Base-by-base conservation (phyloP, 768 basidiomycete genomes). In the Pleurotus platypus region DNA sequence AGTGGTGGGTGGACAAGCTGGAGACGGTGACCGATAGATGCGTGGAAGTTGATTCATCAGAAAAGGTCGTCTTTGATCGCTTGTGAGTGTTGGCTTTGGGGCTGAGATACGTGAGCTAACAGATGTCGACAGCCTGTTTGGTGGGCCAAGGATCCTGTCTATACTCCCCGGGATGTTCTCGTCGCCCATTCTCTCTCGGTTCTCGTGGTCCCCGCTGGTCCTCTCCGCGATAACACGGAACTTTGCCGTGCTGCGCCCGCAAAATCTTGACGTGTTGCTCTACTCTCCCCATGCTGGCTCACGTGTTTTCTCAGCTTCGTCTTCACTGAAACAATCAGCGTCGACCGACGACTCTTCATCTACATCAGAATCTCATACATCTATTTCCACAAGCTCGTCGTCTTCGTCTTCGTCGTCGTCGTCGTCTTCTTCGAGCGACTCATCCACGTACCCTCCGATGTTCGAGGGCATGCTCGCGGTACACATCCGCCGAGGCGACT, bases 401-500 rank as follows among this genome's bases (percentile, higher is more conserved):
- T 20, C 16, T 20, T 20, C 20, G 1, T 20, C 20, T n/a, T n/a
- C n/a, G n/a, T n/a, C n/a, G n/a, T n/a, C n/a, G 11, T 48, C 46
- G 6, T 48, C 35, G n/a, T 50, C 59, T 11, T 43, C 56, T 13
- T 20, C 47, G 8, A 46, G 62, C 27, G 55, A 62, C 27, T 65
- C 63, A 11, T 24, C 64, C 11, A 49, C 54, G 4, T 43, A 63
- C 39, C 51, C 59, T 42, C 39, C 9, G 1, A 46, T 49, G 30
- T 68, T 82, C 18, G 62, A 68, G 1, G 79, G 78, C 2, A 70
- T 84, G 12, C 63, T 86, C 11, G 84, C 84, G 1, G 57, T 85
- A 5, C 84, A 86, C 53, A 71, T 79, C 42, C 77, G 84, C 5
- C 72, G 82, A 1, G 85, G 85, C 4, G 85, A 86, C 58, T 86